Evolutionary conservation across 257 asterid species (phyloP).

Genomic region (Paulownia fortunei): DNA sequence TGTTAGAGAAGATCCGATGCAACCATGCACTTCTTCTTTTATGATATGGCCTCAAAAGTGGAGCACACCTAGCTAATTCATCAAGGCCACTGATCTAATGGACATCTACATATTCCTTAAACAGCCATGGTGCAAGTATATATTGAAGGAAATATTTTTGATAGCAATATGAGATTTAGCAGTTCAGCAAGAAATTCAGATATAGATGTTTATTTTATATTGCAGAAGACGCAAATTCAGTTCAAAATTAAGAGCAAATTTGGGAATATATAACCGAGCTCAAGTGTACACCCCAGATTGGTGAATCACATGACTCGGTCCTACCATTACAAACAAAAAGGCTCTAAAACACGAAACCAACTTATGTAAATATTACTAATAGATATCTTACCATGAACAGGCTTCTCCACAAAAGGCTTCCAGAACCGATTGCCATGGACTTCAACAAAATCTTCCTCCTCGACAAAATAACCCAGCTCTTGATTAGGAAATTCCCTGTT

Average conservation of each 20-base stretch:
- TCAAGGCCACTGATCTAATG: constrained; percentile 8
- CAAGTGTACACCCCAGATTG: neutral
- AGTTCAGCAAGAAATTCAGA: neutral
- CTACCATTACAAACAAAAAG: constrained; percentile 1
- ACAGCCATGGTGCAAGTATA: constrained; percentile 4
- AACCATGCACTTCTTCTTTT: neutral
- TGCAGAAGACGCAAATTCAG: neutral
- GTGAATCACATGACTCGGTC: neutral
- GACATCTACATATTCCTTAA: neutral
- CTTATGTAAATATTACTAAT: neutral
- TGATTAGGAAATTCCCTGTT: constrained; percentile 80
- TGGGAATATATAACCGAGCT: too few species aligned
- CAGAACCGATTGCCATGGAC: constrained; percentile 85
- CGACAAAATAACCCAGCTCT: constrained; percentile 85
- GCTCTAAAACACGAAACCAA: constrained; percentile 14
- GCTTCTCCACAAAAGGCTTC: constrained; percentile 99
- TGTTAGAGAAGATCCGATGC: too few species aligned
- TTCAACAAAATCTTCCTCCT: constrained; percentile 97
- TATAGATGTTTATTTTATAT: too few species aligned
- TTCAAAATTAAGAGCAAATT: neutral
- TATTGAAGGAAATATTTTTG: neutral
- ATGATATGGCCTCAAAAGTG: neutral
- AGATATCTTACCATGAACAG: constrained; percentile 72
- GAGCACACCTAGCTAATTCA: neutral
- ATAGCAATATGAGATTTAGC: too few species aligned